Evolutionary conservation across 2,329 filamentous ascomycete species (phyloP).

Genomic region (Chaetomiaceae sp.): DNA sequence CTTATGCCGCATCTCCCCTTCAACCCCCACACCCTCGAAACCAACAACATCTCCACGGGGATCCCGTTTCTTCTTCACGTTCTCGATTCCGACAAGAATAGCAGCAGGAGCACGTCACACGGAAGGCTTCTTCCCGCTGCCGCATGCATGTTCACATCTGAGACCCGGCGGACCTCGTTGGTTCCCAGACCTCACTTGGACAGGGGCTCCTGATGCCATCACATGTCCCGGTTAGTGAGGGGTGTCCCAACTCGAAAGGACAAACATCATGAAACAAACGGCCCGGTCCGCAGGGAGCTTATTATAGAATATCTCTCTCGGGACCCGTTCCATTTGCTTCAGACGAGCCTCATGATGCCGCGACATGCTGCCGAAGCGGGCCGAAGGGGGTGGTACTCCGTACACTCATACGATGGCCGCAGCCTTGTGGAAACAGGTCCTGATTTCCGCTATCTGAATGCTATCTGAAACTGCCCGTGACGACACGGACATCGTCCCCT

Average conservation of each 20-base stretch:
- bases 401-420: not conserved
- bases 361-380: not conserved
- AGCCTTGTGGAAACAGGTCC: not conserved
- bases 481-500: not conserved
- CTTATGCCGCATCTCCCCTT: not conserved
- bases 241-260: not conserved
- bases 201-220: too few relatives aligned
- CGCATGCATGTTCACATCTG: conserved; percentile 3
- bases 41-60: not conserved
- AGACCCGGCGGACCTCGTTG: not conserved
- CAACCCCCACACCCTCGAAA: not conserved
- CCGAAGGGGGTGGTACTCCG: not conserved
- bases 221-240: too few relatives aligned
- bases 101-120: not conserved
- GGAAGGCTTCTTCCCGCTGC: conserved; percentile 2
- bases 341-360: not conserved
- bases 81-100: conserved; percentile 3
- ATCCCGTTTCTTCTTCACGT: too few relatives aligned
- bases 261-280: conserved; percentile 2
- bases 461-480: conserved; percentile 2
- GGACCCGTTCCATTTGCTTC: too few relatives aligned
- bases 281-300: not conserved
- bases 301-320: not conserved
- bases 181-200: not conserved
- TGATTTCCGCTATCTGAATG: not conserved